Evolutionary conservation across 352 stramenopile species (phyloP).

Genomic region (Globisporangium takayamanum): DNA sequence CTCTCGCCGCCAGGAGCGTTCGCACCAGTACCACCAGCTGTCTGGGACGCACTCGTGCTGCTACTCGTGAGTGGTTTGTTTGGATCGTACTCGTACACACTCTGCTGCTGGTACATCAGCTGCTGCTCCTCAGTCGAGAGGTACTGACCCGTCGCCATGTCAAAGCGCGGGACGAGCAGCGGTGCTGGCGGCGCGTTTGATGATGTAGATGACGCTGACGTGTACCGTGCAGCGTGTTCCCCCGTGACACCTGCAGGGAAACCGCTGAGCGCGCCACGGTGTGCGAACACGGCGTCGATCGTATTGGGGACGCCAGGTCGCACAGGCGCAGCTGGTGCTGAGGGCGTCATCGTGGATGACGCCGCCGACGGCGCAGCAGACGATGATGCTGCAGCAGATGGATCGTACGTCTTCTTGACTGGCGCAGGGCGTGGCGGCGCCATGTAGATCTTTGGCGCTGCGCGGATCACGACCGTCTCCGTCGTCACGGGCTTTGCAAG

Average conservation of each 20-base stretch:
- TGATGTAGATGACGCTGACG: not conserved
- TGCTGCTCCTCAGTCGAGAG: constrained; percentile 65
- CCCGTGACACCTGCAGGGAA: constrained; percentile 51
- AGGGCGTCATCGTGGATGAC: not conserved
- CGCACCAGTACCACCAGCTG: not conserved
- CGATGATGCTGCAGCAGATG: not conserved
- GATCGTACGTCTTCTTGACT: constrained; percentile 18
- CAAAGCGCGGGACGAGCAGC: constrained; percentile 32
- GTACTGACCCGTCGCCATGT: constrained; percentile 64
- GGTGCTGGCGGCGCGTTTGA: not conserved
- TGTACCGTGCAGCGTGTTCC: constrained; percentile 28
- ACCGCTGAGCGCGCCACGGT: constrained; percentile 59
- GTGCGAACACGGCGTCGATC: constrained; percentile 36
- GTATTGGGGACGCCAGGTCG: constrained; percentile 34
- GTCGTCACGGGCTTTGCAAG: constrained; percentile 11
- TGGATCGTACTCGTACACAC: constrained; percentile 80
- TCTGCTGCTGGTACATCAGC: constrained; percentile 80
- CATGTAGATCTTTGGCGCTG: constrained; percentile 63
- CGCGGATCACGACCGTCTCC: constrained; percentile 23
- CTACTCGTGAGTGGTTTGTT: constrained; percentile 25
- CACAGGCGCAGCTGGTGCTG: not conserved
- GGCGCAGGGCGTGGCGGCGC: constrained; percentile 56
- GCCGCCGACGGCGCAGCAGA: not conserved
- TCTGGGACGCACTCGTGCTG: no score
- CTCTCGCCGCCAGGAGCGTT: not conserved